Evolutionary conservation across 441 rosid species (phyloP).

Genomic region (Kokia cookei): DNA sequence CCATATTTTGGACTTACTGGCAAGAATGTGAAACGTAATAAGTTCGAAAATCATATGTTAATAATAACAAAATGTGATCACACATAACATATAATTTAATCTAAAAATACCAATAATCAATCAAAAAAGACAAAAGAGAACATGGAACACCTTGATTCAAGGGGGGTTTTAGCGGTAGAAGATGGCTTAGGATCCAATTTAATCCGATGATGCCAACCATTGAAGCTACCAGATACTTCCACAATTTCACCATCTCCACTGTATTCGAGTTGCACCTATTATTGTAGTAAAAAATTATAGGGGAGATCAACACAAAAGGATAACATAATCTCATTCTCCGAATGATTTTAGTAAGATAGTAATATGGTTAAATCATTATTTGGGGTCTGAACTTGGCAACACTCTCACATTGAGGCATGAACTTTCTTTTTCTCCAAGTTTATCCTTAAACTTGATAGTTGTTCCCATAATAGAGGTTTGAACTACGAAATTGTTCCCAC

Average conservation of each 20-base stretch:
- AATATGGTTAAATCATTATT: too few relatives aligned
- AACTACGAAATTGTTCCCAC: too few relatives aligned
- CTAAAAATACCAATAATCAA: neutral
- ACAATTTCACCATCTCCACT: slow-evolving; percentile 74
- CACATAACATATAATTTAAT: neutral
- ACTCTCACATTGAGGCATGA: too few relatives aligned
- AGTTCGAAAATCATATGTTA: neutral
- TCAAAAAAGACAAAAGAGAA: neutral
- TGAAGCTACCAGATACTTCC: slow-evolving; percentile 91
- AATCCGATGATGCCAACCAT: slow-evolving; percentile 82
- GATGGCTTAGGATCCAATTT: slow-evolving; percentile 69
- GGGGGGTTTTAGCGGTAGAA: slow-evolving; percentile 20
- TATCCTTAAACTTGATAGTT: too few relatives aligned
- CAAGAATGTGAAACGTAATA: neutral
- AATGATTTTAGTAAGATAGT: neutral
- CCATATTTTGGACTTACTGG: slow-evolving; percentile 63
- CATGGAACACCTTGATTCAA: slow-evolving; percentile 39
- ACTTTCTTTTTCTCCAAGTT: too few relatives aligned
- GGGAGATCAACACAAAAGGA: neutral
- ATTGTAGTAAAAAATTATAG: neutral
- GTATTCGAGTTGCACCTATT: slow-evolving; percentile 69
- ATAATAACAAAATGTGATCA: neutral
- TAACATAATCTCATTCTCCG: neutral
- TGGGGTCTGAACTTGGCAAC: too few relatives aligned
- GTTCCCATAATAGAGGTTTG: too few relatives aligned